Evolutionary conservation across 2,329 filamentous ascomycete genomes (phyloP), one percentile per base, ranked within the genome.

Genomic region (Stagonosporopsis vannaccii): DNA sequence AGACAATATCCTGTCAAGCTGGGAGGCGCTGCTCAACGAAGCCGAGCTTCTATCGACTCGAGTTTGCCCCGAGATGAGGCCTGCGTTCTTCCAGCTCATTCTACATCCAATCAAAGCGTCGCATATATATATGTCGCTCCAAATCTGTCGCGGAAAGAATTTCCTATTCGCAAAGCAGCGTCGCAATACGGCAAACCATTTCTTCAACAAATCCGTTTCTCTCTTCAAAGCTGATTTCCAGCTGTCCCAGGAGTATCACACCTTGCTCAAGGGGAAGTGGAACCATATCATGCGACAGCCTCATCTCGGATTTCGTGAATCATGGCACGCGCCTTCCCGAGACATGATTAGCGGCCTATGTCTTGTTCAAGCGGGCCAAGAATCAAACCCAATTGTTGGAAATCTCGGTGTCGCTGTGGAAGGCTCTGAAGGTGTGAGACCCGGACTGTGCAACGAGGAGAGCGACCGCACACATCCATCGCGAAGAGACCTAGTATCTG

Each of bases 381-480:
- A 43, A 1, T 28, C 22, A 11, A 43, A 43, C 6, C 40, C 40
- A 15, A 43, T 43, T 13, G 40, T 25, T 4, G 40, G 40, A 20
- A 19, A 43, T 9, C 3, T 43, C 4, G 40, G 40, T 5, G 17
- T 43, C 6, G 25, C 25, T 43, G 40, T 43, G 19, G 40, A 20
- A 25, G 40, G 40, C 15, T 19, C 25, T 32, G 25, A 43, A 25
- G 40, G 25, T 3, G 40, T 43, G 25, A 30, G 40, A 25, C 40
- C 40, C 13, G 40, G 40, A n/a, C 40, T 43, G n/a, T 43, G 40
- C 40, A 43, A 43, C 22, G 40, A 43, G 25, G 40, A 43, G 40
- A 43, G 40, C 25, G 40, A 43, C 20, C 40, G 40, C 40, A 43
- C 40, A n/a, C 40, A 43, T 30, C 40, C 40, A n/a, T 43, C 40